Evolutionary conservation across 768 basidiomycete genomes (phyloP).

Genomic region (Tylopilus balloui): DNA sequence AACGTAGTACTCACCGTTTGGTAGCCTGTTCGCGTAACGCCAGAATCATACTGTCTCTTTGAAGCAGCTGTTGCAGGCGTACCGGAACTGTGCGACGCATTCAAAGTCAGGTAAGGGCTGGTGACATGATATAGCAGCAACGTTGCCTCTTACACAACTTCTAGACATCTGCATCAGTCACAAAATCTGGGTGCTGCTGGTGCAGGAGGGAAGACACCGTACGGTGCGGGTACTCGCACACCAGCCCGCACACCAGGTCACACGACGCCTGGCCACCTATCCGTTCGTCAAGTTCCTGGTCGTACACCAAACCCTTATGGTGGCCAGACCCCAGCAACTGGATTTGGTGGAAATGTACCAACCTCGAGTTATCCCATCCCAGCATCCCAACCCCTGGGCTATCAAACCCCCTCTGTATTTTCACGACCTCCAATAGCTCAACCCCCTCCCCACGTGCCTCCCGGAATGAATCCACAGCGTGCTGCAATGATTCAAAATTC

Average conservation of each 20-base stretch:
- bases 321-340: slow-evolving; percentile 34
- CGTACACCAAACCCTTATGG: slow-evolving; percentile 82
- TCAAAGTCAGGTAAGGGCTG: slow-evolving; percentile 72
- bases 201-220: slow-evolving; percentile 75
- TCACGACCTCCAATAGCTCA: slow-evolving; percentile 40
- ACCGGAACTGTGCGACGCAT: slow-evolving; percentile 92
- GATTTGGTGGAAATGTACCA: slow-evolving; percentile 27
- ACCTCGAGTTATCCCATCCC: slow-evolving; percentile 28
- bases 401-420: slow-evolving; percentile 36
- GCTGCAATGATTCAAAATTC: slow-evolving; percentile 59
- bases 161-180: slow-evolving; percentile 76
- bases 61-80: slow-evolving; percentile 89
- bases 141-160: slow-evolving; percentile 7
- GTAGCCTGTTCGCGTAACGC: slow-evolving; percentile 82
- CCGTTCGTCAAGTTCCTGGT: slow-evolving; percentile 59
- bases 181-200: slow-evolving; percentile 50
- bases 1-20: slow-evolving; percentile 3
- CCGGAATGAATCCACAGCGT: slow-evolving; percentile 64
- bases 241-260: slow-evolving; percentile 71
- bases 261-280: slow-evolving; percentile 77
- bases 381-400: slow-evolving; percentile 36
- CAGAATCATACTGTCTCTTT: slow-evolving; percentile 85
- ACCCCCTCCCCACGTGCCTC: slow-evolving; percentile 44
- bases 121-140: background rate
- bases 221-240: slow-evolving; percentile 67